Evolutionary conservation across 106 monocot species (phyloP).

Genomic region (Chionographis japonica): DNA sequence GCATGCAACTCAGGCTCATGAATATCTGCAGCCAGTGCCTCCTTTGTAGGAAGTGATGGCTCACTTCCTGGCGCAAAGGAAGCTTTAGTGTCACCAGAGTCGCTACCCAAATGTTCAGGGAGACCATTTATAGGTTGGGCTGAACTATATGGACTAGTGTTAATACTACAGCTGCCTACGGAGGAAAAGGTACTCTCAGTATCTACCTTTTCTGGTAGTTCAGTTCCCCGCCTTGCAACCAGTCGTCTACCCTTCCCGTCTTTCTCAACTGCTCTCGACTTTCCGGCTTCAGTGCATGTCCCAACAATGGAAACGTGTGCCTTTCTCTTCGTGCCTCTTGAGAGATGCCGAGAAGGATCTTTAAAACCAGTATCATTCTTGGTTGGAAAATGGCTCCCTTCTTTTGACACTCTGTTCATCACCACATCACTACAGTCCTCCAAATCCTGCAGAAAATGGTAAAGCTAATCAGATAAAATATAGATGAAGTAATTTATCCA

Average conservation of each 20-base stretch:
- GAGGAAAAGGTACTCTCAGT: constrained; percentile 24
- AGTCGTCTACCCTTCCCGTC: not conserved
- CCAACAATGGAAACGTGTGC: not conserved
- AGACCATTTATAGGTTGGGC: constrained; percentile 7
- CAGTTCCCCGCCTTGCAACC: not conserved
- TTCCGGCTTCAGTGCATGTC: constrained; percentile 1
- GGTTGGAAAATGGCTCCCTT: not conserved
- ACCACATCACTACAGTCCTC: not conserved
- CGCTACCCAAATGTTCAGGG: constrained; percentile 18
- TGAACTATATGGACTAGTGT: constrained; percentile 21
- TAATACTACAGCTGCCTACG: constrained; percentile 31
- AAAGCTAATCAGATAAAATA: not conserved
- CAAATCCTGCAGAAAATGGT: constrained; percentile 3
- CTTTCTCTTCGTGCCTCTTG: constrained; percentile 16
- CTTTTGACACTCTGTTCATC: not conserved
- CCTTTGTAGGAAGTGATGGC: constrained; percentile 13
- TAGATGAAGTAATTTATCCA: too few relatives aligned
- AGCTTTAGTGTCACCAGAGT: constrained; percentile 24
- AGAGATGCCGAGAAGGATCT: not conserved
- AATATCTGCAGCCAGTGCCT: constrained; percentile 22
- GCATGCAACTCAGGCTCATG: constrained; percentile 63
- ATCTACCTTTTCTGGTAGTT: constrained; percentile 35
- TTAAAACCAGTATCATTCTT: not conserved
- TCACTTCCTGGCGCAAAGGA: constrained; percentile 23
- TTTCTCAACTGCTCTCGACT: constrained; percentile 3